Conservation (phyloP, 257 asterid genomes). For the Solanum megistacrolobum region DNA sequence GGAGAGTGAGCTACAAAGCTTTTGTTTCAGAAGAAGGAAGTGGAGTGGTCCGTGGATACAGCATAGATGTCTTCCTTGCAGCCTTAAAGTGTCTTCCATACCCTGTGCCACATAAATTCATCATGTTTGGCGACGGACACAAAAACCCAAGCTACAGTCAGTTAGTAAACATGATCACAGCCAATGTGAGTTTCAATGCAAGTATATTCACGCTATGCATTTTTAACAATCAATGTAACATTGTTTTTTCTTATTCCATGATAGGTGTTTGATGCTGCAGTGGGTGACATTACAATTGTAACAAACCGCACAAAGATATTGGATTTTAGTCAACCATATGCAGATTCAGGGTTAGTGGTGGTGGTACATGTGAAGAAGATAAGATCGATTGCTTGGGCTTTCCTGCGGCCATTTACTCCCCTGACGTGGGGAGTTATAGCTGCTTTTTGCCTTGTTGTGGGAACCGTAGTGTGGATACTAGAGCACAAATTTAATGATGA, state of each 20-base stretch:
- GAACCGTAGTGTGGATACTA: slow-evolving; percentile 62
- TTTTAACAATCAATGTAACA: neutral
- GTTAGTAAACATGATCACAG: slow-evolving; percentile 37
- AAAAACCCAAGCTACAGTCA: slow-evolving; percentile 53
- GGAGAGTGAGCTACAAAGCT: slow-evolving; percentile 52
- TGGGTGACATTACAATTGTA: slow-evolving; percentile 72
- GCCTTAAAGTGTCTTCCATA: slow-evolving; percentile 60
- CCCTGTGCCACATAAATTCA: slow-evolving; percentile 58
- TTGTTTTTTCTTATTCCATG: neutral
- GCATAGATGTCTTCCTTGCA: slow-evolving; percentile 67
- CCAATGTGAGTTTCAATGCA: slow-evolving; percentile 23
- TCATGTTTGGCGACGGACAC: slow-evolving; percentile 55
- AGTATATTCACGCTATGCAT: neutral
- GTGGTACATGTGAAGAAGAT: slow-evolving; percentile 47
- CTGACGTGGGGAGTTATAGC: slow-evolving; percentile 60
- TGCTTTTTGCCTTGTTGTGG: slow-evolving; percentile 49
- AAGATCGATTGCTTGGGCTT: slow-evolving; percentile 61
- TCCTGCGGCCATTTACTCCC: slow-evolving; percentile 65
- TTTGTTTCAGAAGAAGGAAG: slow-evolving; percentile 30
- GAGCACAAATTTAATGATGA: slow-evolving; percentile 78
- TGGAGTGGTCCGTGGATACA: slow-evolving; percentile 38
- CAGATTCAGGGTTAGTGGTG: slow-evolving; percentile 71
- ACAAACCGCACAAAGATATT: slow-evolving; percentile 62
- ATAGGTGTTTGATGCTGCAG: slow-evolving; percentile 72
- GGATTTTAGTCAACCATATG: slow-evolving; percentile 81